Percentiles rank a stretch among this genome's conserved stretches.
Evolutionary conservation across 2,329 filamentous ascomycete genomes (phyloP).

Genomic region (Trichophyton rubrum): DNA sequence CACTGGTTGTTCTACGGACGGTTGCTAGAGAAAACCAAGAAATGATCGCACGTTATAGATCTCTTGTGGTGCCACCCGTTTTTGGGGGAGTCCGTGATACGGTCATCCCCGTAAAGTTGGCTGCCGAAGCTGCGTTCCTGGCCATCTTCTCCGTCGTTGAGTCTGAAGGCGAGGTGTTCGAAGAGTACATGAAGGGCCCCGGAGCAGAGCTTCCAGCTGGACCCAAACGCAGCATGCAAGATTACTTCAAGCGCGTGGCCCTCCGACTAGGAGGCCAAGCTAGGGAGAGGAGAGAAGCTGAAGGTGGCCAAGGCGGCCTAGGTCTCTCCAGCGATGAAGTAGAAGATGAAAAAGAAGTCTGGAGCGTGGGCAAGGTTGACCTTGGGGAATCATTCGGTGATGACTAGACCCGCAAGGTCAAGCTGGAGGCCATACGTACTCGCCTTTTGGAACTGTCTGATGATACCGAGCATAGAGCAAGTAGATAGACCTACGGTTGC

Average conservation of each 20-base stretch:
- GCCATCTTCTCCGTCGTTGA: conserved; percentile 83
- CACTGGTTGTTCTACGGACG: conserved; percentile 78
- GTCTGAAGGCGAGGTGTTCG: conserved; percentile 73
- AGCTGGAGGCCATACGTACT: neutral
- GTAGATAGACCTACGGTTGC: neutral
- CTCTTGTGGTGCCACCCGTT: conserved; percentile 65
- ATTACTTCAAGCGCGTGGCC: conserved; percentile 94
- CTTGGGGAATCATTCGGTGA: conserved; percentile 42
- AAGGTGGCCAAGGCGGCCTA: conserved; percentile 74
- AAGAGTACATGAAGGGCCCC: conserved; percentile 69
- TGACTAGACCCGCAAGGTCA: conserved; percentile 12
- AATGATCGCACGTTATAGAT: conserved; percentile 67
- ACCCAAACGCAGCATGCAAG: conserved; percentile 78
- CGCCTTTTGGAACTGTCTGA: neutral
- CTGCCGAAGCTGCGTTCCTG: conserved; percentile 88
- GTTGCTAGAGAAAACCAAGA: conserved; percentile 68
- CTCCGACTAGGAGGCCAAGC: conserved; percentile 74
- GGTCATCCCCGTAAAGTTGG: conserved; percentile 89
- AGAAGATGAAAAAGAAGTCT: conserved; percentile 90
- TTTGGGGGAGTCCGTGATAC: conserved; percentile 83
- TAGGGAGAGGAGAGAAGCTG: conserved; percentile 77
- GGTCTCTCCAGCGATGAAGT: conserved; percentile 80
- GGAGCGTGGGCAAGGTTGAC: conserved; percentile 88
- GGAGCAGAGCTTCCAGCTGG: conserved; percentile 54
- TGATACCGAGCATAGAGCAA: neutral